A percentile compares a stretch with the other conserved stretches of the same genome.
Evolutionary conservation across 345 rosid genomes (phyloP).

Genomic region (Chamaenerion angustifolium): DNA sequence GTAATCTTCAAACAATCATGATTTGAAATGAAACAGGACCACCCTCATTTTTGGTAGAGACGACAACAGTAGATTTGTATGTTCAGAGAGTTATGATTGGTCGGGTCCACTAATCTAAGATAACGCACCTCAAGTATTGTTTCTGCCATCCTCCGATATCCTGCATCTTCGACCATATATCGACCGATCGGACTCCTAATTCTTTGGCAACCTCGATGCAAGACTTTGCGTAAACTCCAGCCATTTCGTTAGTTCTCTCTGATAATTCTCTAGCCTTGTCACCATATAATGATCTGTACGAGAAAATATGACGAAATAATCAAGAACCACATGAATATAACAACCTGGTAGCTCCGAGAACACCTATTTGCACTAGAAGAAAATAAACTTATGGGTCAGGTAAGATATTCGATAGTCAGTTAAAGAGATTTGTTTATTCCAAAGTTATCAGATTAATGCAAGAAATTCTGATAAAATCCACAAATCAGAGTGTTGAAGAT

Average conservation of each 20-base stretch:
- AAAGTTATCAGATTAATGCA: neutral
- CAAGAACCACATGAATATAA: neutral
- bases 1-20: too few relatives aligned
- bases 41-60: too few relatives aligned
- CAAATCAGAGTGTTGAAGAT: neutral
- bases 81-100: too few relatives aligned
- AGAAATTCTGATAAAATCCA: neutral
- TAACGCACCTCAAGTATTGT: conserved; percentile 52
- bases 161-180: conserved; percentile 90
- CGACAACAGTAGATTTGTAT: too few relatives aligned
- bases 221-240: conserved; percentile 61
- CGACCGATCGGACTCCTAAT: conserved; percentile 33
- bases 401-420: too few relatives aligned
- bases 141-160: conserved; percentile 72
- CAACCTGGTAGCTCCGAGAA: too few relatives aligned
- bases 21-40: too few relatives aligned
- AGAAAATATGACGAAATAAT: neutral
- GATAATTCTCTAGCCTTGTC: conserved; percentile 55
- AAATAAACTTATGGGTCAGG: too few relatives aligned
- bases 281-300: conserved; percentile 51
- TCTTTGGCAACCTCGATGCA: conserved; percentile 61
- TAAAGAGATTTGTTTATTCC: neutral
- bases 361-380: too few relatives aligned
- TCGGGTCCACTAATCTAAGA: neutral
- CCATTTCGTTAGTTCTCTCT: conserved; percentile 62